Evolutionary conservation across 306 rosid species (phyloP), one percentile per base, ranked within the genome.

Genomic region (Ormosia emarginata): DNA sequence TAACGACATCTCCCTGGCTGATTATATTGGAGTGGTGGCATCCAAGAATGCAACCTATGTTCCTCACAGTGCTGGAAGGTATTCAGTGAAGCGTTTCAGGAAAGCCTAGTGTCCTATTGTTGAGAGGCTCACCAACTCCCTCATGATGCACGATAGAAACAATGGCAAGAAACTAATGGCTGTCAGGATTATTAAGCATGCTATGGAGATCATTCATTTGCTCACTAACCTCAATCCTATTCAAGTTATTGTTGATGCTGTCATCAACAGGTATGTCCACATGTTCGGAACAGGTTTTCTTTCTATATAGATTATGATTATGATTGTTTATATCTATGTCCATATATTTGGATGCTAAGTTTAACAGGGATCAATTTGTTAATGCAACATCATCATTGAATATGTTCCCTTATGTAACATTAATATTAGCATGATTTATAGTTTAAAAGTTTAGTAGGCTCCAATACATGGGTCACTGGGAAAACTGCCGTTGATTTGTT

Each of bases 51-150:
- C 87, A 1, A 84, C 87, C 0, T 84, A 67, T 69, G 87, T 84
- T 68, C 87, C 87, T n/a, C 87, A 84, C 85, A 84, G 85, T 1
- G 87, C 87, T 62, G 87, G 87, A 7, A 75, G 87, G 55, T 84
- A 84, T 50, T 84, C 87, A 0, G 78, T 49, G 7, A 84, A 84
- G 84, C 84, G 87, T 3, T 84, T 84, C 68, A 69, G 87, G 50
- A 84, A 84, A 57, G 87, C 87, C 17, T 85, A 84, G 61, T 84
- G 87, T 30, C 87, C 87, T 3, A 80, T 84, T 3, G 69, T 84
- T 15, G 87, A 84, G 85, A 84, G 87, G 80, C 87, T 84, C 56
- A 80, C 87, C 13, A 84, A 84, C 79, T 84, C 87, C 0, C 82
- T 84, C 18, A 84, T 84, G 87, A 84, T 84, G 87, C 87, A 84